These are phyloP conservation scores for Thuidium tamariscinum DNA, from an alignment of 225 moss, liverwort and hornwort species.

Conservation along the genomic window DNA sequence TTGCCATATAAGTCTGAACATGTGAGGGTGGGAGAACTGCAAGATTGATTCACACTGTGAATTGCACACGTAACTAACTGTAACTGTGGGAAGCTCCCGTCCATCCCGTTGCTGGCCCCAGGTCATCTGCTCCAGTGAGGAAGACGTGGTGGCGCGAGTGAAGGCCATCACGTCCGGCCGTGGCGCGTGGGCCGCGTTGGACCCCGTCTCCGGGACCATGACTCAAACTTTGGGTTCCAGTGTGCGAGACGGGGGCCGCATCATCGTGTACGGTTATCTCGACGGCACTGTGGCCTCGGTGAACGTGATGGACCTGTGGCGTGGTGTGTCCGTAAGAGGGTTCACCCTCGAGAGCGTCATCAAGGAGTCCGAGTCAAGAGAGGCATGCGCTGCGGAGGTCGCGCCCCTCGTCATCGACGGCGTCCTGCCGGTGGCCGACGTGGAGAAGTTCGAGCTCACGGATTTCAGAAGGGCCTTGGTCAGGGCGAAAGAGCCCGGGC, in stretches of 20 bases:
- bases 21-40: not conserved
- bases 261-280: not conserved
- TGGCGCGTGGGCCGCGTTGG: not conserved
- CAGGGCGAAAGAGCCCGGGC: not conserved
- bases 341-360: accelerated
- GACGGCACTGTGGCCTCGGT: not conserved
- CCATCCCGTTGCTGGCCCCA: not conserved
- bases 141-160: not conserved
- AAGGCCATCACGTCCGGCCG: not conserved
- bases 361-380: not conserved
- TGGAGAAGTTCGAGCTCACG: not conserved
- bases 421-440: not conserved
- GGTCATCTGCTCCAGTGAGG: not conserved
- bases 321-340: not conserved
- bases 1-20: too few relatives aligned
- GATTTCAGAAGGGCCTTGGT: not conserved
- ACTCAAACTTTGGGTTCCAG: not conserved
- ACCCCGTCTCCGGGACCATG: not conserved
- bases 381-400: not conserved
- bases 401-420: not conserved
- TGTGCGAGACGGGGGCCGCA: not conserved
- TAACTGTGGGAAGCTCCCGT: not conserved
- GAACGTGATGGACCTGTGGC: not conserved
- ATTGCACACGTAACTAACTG: not conserved
- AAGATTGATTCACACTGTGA: too few relatives aligned